Evolutionary conservation across 208 protist species (phyloP), one percentile per base, ranked within the genome.

Genomic region (Leishmania guyanensis): DNA sequence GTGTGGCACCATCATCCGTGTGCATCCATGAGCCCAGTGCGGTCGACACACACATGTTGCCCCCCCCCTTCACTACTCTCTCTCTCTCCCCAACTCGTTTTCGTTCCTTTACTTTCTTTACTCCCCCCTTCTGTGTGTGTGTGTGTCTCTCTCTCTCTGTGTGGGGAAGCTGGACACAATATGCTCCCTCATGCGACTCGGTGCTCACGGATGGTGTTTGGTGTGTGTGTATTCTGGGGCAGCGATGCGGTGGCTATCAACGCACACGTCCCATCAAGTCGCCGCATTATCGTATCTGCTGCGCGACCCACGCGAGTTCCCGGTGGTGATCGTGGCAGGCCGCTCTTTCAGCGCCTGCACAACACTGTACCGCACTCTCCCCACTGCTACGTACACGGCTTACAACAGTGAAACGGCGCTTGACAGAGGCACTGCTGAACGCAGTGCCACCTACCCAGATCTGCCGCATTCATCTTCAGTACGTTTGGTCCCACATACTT

Each of bases 401-500:
- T 79, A 80, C 50, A 16, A 29, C 56, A n/a, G 51, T 43, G 51
- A 62, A 3, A 22, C 51, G 4, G 33, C 3, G 8, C 5, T 64
- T 17, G 33, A 43, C 72, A 3, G 46, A 48, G 6, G 69, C 39
- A 51, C 39, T 29, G 39, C 69, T 6, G 10, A 36, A 22, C 14
- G 16, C 26, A 14, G 0, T n/a, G 69, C 20, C n/a, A 46, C 10
- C 20, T 73, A 58, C 51, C 14, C 51, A 48, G 33, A 64, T 76
- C 33, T 29, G 26, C 75, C 51, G 48, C 33, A 14, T 8, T 10
- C 66, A 8, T 20, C 73, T 9, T 43, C 53, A 36, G 76, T 90
- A 54, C 80, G 84, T 33, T 58, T 90, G n/a, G 87, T 90, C 2
- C 78, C 84, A 5, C 84, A 88, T 56, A 72, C 82, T 2, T 54